Base-by-base conservation (phyloP, 2,329 filamentous ascomycete species). In the Diaporthe longicolla region DNA sequence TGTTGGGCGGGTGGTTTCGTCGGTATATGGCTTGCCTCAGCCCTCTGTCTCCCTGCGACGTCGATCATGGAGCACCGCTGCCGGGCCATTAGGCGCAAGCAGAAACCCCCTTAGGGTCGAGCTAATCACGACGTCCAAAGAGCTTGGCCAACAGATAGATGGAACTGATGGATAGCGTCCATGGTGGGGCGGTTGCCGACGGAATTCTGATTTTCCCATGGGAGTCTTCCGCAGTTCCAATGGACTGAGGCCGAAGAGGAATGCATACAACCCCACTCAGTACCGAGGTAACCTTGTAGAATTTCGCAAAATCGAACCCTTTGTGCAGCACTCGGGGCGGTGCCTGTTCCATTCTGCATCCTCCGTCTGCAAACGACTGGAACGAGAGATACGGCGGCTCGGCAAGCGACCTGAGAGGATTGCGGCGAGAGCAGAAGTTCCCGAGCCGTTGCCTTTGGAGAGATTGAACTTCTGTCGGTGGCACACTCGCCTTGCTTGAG, bases 81-180 rank as follows among this genome's bases (percentile, higher is more conserved):
- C 48, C 29, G 63, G 63, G n/a, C 24, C 21, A 68, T 52, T 68
- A 54, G 32, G 48, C 63, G 48, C 48, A 26, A 29, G 15, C 32
- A 68, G 63, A 68, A 54, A 54, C 63, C 48, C 29, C 48, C 48
- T 54, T 68, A 54, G 63, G 26, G 13, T 54, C n/a, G 48, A 68
- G 63, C 63, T 68, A 68, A 68, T 40, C 63, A 37, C 32, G 63
- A 40, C n/a, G 63, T 48, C 48, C n/a, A 17, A 68, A 68, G 45
- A 54, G 63, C 63, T 68, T 68, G 63, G 63, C 63, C 63, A 54
- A 68, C 63, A 54, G 63, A 54, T 40, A 68, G 63, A 68, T 68
- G 32, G 63, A 66, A 54, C 26, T 54, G 63, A 68, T 68, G 32
- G 63, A 66, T 29, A 21, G 32, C 1, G 26, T 29, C 11, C 10